These are phyloP conservation scores for Bjerkandera adusta DNA, from an alignment of 1,284 basidiomycete species.

Conservation along the genomic window DNA sequence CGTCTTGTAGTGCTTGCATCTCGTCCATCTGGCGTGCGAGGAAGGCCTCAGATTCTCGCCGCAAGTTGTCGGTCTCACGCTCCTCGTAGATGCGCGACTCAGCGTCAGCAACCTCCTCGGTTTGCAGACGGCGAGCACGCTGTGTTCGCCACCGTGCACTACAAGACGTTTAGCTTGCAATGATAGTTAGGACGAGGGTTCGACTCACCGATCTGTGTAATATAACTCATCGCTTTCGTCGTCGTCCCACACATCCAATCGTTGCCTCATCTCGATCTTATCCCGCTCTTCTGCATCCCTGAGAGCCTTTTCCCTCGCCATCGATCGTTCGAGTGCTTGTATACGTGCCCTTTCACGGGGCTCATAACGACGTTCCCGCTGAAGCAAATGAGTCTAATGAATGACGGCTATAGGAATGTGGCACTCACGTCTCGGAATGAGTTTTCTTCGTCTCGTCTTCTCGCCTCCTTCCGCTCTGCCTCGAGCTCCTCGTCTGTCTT, in stretches of 20 bases:
- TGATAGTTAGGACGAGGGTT: background rate
- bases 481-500: constrained; percentile 89
- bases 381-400: constrained; percentile 6
- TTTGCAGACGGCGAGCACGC: constrained; percentile 61
- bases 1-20: constrained; percentile 82
- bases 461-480: constrained; percentile 68
- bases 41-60: constrained; percentile 86
- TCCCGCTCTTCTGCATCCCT: constrained; percentile 77
- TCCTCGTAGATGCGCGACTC: constrained; percentile 81
- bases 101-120: constrained; percentile 81
- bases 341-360: constrained; percentile 77
- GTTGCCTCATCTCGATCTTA: constrained; percentile 64
- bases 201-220: constrained; percentile 74
- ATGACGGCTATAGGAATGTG: constrained; percentile 4
- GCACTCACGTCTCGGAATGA: constrained; percentile 80
- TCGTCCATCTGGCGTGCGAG: constrained; percentile 88
- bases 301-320: constrained; percentile 67
- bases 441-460: constrained; percentile 74
- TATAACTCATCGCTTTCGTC: constrained; percentile 87
- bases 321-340: constrained; percentile 69
- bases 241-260: constrained; percentile 85
- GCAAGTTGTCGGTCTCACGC: constrained; percentile 79
- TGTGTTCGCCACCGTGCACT: constrained; percentile 76
- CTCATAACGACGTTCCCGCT: constrained; percentile 84
- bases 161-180: constrained; percentile 3